Base-by-base conservation (phyloP, 2,329 filamentous ascomycete species). In the Pseudogymnoascus sp. region DNA sequence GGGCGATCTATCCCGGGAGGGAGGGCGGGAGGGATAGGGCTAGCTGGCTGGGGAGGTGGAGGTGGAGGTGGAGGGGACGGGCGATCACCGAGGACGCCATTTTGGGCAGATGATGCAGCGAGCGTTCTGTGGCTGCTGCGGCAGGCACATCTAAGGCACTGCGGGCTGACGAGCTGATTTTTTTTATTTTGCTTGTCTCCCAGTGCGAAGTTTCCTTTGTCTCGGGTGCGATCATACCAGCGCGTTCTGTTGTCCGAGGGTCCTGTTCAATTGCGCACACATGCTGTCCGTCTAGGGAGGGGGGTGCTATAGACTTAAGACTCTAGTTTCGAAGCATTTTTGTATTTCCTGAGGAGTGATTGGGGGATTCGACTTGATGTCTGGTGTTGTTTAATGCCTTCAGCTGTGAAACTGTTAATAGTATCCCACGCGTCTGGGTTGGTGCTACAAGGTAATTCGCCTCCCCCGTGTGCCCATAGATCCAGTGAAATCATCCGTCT, bases 61-160 rank as follows among this genome's bases (percentile, higher is more conserved):
- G 4, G 23, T 26, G 11, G 14, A 29, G 14, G 23, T 29, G 45
- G 45, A 29, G 21, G 4, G 23, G 16, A 12, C 3, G 21, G 23
- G 23, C 23, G 23, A 12, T 23, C 45, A 51, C 45, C 45, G 14
- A 21, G 21, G 21, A 21, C 12, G 45, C 45, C 23, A 29, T 51
- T 29, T 51, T 51, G 45, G 45, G 45, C 45, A 51, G 45, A 51
- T 51, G 23, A 51, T 29, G 45, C 45, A 51, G 45, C 45, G 45
- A 51, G 23, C 23, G 14, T 51, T 51, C 6, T 29, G 45, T 51
- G 45, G 23, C 45, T 51, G 45, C 45, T 51, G 45, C 45, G 45
- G 45, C 45, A 51, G 45, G 45, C 45, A 51, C 45, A 51, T 51
- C 45, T 51, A 51, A 51, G 45, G 45, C 45, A 51, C 45, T 51